Evolutionary conservation across 1,284 basidiomycete species (phyloP).

Genomic region (Rhodotorula sp.): DNA sequence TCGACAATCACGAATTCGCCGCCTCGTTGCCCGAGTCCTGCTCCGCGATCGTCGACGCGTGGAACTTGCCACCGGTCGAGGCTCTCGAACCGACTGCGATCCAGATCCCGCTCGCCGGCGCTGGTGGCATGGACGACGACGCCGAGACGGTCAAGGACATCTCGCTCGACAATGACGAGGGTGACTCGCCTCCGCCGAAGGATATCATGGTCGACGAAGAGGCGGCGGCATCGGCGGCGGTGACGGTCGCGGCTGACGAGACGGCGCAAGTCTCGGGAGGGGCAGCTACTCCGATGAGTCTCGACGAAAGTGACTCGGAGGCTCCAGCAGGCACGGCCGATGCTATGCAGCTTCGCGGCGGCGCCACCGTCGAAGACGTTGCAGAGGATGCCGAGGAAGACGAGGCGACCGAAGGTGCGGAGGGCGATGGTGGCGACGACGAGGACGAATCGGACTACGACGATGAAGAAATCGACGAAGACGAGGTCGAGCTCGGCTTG

Average conservation of each 20-base stretch:
- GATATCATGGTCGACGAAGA: slow-evolving; percentile 7
- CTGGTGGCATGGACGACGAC: slow-evolving; percentile 3
- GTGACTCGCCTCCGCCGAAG: neutral
- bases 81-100: slow-evolving; percentile 1
- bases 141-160: slow-evolving; percentile 17
- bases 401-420: neutral
- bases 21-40: slow-evolving; percentile 2
- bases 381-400: neutral
- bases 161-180: slow-evolving; percentile 2
- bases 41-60: slow-evolving; percentile 5
- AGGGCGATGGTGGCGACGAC: slow-evolving; percentile 11
- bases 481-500: slow-evolving; percentile 38
- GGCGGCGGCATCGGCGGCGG: neutral
- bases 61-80: slow-evolving; percentile 15
- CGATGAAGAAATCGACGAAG: slow-evolving; percentile 33
- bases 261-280: neutral
- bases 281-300: slow-evolving; percentile 11
- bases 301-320: neutral
- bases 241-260: neutral
- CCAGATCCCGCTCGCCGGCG: neutral
- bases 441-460: slow-evolving; percentile 23
- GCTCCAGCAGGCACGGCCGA: neutral
- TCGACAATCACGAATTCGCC: slow-evolving; percentile 33
- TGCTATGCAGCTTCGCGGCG: slow-evolving; percentile 21
- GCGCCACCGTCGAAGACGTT: slow-evolving; percentile 10